Evolutionary conservation across 1,284 basidiomycete species (phyloP).

Genomic region (Puccinia hordei): DNA sequence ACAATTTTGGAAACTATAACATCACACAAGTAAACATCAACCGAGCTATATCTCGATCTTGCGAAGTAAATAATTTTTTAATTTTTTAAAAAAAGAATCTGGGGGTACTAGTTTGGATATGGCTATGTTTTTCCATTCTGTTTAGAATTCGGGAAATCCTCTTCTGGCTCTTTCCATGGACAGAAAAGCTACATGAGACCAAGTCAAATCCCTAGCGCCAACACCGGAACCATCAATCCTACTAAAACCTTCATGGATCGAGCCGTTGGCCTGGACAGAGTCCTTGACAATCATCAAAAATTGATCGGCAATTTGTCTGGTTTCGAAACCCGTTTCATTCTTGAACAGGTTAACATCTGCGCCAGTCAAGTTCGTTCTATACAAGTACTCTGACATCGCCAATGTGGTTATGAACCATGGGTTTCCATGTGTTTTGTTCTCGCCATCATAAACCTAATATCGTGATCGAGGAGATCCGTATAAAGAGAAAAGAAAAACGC

Average conservation of each 20-base stretch:
- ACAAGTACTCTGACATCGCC: slow-evolving; percentile 52
- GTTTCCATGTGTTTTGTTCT: slow-evolving; percentile 51
- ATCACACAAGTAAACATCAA: too few species aligned
- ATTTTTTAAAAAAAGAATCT: too few species aligned
- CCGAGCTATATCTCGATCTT: too few species aligned
- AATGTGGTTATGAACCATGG: slow-evolving; percentile 53
- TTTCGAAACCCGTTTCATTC: slow-evolving; percentile 52
- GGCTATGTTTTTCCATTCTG: too few species aligned
- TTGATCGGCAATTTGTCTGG: slow-evolving; percentile 13
- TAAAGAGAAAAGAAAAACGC: too few species aligned
- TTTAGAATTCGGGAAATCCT: slow-evolving; percentile 43
- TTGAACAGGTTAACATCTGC: slow-evolving; percentile 51
- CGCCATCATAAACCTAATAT: slow-evolving; percentile 52
- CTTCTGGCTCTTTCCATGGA: slow-evolving; percentile 47
- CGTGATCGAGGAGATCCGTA: neutral
- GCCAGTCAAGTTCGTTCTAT: slow-evolving; percentile 48
- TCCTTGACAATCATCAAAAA: slow-evolving; percentile 37
- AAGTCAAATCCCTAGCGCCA: slow-evolving; percentile 56
- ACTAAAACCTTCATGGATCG: slow-evolving; percentile 54
- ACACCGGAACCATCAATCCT: slow-evolving; percentile 53
- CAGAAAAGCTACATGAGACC: slow-evolving; percentile 55
- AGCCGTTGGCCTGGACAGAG: slow-evolving; percentile 54
- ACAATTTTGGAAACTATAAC: too few species aligned
- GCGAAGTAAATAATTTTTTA: too few species aligned
- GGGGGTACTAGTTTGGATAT: neutral